Evolutionary conservation across 176 grass and related monocot genomes (phyloP).

Genomic region (Ensete glaucum): DNA sequence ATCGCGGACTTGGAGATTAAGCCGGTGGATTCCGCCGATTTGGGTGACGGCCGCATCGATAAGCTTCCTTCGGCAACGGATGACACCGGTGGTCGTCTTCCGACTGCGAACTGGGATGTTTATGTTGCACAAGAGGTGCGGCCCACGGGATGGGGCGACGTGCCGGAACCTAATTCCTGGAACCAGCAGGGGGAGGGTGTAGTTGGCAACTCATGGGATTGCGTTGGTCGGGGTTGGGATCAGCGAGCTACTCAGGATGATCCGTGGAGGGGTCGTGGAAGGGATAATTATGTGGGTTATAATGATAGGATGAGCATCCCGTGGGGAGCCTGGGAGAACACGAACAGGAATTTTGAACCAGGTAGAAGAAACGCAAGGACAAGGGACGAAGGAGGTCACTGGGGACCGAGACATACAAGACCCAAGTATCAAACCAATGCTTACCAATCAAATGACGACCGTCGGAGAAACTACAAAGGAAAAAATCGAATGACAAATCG

Average conservation of each 20-base stretch:
- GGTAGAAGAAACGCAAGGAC: not conserved
- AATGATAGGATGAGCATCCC: not conserved
- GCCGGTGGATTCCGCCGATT: not conserved
- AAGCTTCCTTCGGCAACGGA: too few relatives aligned
- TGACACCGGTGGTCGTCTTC: not conserved
- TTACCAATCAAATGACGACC: not conserved
- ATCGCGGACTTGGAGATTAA: not conserved
- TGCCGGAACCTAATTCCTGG: not conserved
- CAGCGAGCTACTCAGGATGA: not conserved
- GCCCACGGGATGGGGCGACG: not conserved
- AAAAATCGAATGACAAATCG: not conserved
- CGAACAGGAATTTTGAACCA: not conserved
- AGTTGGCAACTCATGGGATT: not conserved
- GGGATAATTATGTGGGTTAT: not conserved
- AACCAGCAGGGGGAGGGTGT: not conserved
- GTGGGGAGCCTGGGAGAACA: not conserved
- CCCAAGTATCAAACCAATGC: not conserved
- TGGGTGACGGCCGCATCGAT: not conserved
- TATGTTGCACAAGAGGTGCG: not conserved
- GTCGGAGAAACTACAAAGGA: constrained; percentile 1
- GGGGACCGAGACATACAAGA: not conserved
- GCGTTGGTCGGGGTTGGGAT: not conserved
- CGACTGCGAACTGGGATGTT: not conserved
- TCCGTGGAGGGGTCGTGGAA: not conserved
- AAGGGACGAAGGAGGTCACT: not conserved